Percentiles rank a stretch among this genome's conserved stretches.
Conservation (phyloP, 192 early-diverging fungal species). For the Coemansia sp. region DNA sequence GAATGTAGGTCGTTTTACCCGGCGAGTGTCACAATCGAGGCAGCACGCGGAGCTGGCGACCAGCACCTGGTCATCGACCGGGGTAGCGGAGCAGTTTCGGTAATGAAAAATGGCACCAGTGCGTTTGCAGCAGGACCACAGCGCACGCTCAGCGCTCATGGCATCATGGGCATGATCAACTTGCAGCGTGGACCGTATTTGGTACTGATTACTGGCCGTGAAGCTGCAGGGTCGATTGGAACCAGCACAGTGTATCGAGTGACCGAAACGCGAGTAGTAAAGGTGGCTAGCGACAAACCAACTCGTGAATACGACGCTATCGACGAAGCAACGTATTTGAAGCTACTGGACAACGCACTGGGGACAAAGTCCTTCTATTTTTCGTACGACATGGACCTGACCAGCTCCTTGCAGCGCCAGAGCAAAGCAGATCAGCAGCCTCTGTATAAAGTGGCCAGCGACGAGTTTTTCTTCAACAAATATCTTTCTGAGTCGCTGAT, state of each 20-base stretch:
- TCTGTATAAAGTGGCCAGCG: conserved; percentile 64
- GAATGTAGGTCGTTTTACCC: conserved; percentile 44
- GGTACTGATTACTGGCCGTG: conserved; percentile 47
- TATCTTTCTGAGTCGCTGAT: conserved; percentile 69
- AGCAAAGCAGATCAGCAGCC: neutral
- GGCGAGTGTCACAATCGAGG: conserved; percentile 39
- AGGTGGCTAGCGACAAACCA: conserved; percentile 24
- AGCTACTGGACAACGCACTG: conserved; percentile 59
- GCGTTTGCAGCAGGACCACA: conserved; percentile 40
- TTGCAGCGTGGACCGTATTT: conserved; percentile 49
- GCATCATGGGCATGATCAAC: conserved; percentile 45
- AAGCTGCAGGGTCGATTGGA: conserved; percentile 38
- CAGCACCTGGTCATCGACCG: conserved; percentile 43
- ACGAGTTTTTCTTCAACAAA: conserved; percentile 94
- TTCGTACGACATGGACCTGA: conserved; percentile 85
- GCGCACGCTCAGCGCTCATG: conserved; percentile 44
- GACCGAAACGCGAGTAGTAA: conserved; percentile 41
- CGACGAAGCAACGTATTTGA: conserved; percentile 66
- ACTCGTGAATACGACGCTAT: conserved; percentile 29
- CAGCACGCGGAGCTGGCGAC: conserved; percentile 31
- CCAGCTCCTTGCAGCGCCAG: conserved; percentile 72
- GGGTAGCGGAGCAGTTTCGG: conserved; percentile 20
- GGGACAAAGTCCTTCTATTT: conserved; percentile 67
- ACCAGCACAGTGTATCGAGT: conserved; percentile 42
- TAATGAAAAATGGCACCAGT: conserved; percentile 3